Evolutionary conservation across 768 basidiomycete species (phyloP), one percentile per base, ranked within the genome.

Genomic region (Panaeolus cyanescens): DNA sequence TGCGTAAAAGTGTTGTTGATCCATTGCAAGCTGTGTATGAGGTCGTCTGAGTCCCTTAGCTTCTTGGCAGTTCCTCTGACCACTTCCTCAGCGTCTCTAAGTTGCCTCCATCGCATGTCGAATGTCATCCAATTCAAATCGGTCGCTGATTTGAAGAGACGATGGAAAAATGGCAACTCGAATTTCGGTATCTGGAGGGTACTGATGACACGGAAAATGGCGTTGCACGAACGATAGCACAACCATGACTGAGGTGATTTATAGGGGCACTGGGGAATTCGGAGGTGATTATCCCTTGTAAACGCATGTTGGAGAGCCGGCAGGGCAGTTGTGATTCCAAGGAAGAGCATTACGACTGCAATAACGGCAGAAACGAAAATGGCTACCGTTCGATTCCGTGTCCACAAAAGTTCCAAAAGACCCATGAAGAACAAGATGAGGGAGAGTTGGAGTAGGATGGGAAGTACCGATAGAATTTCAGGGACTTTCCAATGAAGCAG

Each of bases 211-310:
- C 67, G 59, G 31, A 74, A 68, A 22, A 66, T 17, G 20, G 63
- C 53, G 15, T 71, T 64, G 7, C 66, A 68, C 5, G 67, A 36
- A 15, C 67, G 67, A 61, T 72, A 72, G 40, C 68, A 70, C 1
- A 73, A 55, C 74, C 74, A 73, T 2, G 74, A 75, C 56, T 75
- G 74, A 1, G 74, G 74, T 2, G 71, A 72, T 61, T 75, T 75
- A 61, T 75, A 75, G 1, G 74, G 70, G 59, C 72, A 75, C 37
- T 75, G 74, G 4, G 40, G 60, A 8, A 70, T 65, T 9, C 69
- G 68, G 8, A 75, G 62, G 39, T 69, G 63, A 15, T 67, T 66
- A 32, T 72, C 68, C 19, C 58, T 62, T 2, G 67, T 63, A 37
- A 73, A 64, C 0, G 67, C 66, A 37, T 72, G 70, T 54, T 73